A percentile compares a stretch with the other conserved stretches of the same genome.
phyloP scores from a whole-genome alignment of 2,329 filamentous ascomycete species.

The Aureobasidium melanogenum region DNA sequence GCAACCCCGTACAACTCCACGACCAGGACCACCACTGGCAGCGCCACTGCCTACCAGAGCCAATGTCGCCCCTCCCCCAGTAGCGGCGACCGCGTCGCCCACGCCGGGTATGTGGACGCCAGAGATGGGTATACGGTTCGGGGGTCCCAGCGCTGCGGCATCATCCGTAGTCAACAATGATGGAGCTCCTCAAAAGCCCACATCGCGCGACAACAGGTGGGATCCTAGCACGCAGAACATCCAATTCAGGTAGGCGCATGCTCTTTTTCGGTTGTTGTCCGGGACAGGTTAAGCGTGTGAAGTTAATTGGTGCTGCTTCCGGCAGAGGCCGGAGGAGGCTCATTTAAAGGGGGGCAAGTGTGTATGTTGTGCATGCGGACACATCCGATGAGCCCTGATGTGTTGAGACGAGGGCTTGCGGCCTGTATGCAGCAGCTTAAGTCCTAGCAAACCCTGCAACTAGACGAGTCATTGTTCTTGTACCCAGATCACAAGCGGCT shows the following conservation, averaged over 20 bases:
- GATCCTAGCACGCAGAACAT: constrained; percentile 29
- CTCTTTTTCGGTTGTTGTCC: neutral
- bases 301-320: neutral
- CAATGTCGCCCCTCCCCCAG: constrained; percentile 16
- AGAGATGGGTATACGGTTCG: constrained; percentile 72
- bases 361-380: neutral
- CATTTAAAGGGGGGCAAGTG: neutral
- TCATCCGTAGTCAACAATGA: constrained; percentile 13
- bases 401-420: neutral
- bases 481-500: neutral
- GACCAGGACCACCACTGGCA: constrained; percentile 45
- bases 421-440: neutral
- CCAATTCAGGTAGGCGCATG: constrained; percentile 27
- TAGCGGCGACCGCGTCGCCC: constrained; percentile 17
- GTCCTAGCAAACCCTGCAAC: neutral
- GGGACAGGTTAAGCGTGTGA: neutral
- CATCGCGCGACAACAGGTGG: constrained; percentile 25
- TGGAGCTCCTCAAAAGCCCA: constrained; percentile 18
- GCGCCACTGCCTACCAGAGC: constrained; percentile 42
- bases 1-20: constrained; percentile 31
- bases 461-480: neutral
- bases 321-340: neutral
- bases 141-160: constrained; percentile 29
- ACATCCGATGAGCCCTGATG: neutral
- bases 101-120: constrained; percentile 64